phyloP scores from a whole-genome alignment of 2,329 filamentous ascomycete genomes.

The Epichloe baconii region DNA sequence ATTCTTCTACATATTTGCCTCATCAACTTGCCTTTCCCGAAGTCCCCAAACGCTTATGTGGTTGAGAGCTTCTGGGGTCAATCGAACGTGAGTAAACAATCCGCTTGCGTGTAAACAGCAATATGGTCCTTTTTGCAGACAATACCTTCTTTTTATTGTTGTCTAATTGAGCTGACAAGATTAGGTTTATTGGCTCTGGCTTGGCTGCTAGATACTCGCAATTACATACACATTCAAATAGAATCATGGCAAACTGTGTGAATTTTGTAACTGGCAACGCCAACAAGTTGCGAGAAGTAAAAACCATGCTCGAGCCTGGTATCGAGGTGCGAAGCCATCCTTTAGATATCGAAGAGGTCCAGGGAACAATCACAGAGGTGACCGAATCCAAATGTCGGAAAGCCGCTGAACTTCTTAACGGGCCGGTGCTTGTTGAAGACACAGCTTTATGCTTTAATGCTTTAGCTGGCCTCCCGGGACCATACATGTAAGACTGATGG shows the following conservation, averaged over 20 bases:
- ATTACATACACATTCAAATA: neutral
- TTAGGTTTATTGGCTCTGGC: neutral
- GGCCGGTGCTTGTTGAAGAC: slow-evolving; percentile 89
- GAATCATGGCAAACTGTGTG: slow-evolving; percentile 35
- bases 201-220: neutral
- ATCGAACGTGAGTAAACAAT: neutral
- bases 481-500: slow-evolving; percentile 64
- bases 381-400: slow-evolving; percentile 74
- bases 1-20: neutral
- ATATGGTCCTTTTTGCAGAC: neutral
- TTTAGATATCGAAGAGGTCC: slow-evolving; percentile 77
- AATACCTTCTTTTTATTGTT: neutral
- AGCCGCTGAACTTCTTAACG: slow-evolving; percentile 66
- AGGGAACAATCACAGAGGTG: slow-evolving; percentile 86
- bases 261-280: slow-evolving; percentile 96
- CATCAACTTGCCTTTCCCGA: neutral
- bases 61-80: neutral
- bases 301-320: slow-evolving; percentile 65
- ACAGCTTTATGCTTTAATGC: slow-evolving; percentile 90
- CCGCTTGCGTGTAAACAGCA: neutral
- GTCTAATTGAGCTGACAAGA: neutral
- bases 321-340: slow-evolving; percentile 63
- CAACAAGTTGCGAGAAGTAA: slow-evolving; percentile 85
- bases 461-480: slow-evolving; percentile 79
- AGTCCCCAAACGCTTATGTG: neutral